Conservation (phyloP, 2,329 filamentous ascomycete species). For the Cercospora nicotianae region DNA sequence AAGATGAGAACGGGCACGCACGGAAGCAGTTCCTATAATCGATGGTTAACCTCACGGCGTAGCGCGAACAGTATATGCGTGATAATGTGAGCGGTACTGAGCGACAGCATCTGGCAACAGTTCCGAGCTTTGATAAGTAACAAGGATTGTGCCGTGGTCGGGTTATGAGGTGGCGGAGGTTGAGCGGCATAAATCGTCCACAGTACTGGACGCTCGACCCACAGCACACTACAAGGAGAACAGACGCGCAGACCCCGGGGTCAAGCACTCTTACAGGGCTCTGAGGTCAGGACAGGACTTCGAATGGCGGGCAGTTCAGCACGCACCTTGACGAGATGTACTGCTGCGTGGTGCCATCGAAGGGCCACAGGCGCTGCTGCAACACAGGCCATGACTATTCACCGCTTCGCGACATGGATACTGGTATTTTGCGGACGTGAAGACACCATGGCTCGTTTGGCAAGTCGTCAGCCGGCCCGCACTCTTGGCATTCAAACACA, state of each 20-base stretch:
- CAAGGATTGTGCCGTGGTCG: background rate
- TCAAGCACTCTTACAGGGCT: background rate
- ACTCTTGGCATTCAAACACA: too few relatives aligned
- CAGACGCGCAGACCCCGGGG: background rate
- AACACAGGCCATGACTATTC: too few relatives aligned
- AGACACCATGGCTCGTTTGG: too few relatives aligned
- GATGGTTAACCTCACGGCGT: background rate
- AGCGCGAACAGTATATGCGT: background rate
- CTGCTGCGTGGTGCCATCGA: background rate
- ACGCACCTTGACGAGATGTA: background rate
- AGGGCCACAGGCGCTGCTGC: background rate
- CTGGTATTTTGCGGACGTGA: too few relatives aligned
- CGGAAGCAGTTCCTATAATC: background rate
- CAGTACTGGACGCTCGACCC: background rate
- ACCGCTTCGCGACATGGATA: too few relatives aligned
- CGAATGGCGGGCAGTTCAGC: background rate
- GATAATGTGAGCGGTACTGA: background rate
- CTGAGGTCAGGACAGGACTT: background rate
- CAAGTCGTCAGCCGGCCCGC: too few relatives aligned
- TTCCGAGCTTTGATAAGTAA: background rate
- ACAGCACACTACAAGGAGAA: background rate
- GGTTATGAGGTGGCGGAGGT: background rate
- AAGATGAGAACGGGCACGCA: background rate
- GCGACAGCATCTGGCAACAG: background rate
- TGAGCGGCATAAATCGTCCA: background rate